Evolutionary conservation across 306 rosid genomes (phyloP), one percentile per base, ranked within the genome.

Genomic region (Quillaja saponaria): DNA sequence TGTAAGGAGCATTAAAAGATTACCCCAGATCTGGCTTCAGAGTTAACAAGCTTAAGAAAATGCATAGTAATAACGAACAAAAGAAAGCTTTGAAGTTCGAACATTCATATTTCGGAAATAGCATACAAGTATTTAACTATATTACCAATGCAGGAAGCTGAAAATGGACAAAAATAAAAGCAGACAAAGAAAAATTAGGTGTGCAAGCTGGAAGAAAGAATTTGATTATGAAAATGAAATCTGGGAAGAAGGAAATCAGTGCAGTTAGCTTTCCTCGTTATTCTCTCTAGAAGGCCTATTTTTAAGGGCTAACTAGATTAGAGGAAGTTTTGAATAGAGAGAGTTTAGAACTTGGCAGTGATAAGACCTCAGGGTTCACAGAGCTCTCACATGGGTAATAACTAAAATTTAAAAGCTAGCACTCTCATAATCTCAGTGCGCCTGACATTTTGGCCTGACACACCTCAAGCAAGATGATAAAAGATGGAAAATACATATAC

Each of bases 391-490:
- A 84, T 75, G 83, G 78, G 66, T 39, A 74, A 71, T 73, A 73
- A 64, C 78, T 72, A 39, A 38, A 40, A 73, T 54, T 71, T 64
- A 54, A 77, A 75, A 63, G 59, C 63, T 61, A 48, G 75, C 62
- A 60, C 81, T 70, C 44, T 79, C 79, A 39, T 35, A 58, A 60
- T 71, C 56, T 81, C 66, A 80, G 88, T 80, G 88, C 75, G 74
- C 72, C 71, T 76, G 80, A 88, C 92, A 79, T 72, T 74, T 78
- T 63, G 65, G 75, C 67, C 92, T 90, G 95, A 90, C 85, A 77
- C 85, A 76, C 84, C 78, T 64, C 82, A 73, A 77, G 82, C 73
- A 80, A 83, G 85, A 87, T 53, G 87, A 87, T 84, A 82, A 84
- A 87, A 84, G 89, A 82, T 61, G 44, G 80, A 80, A 89, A 78